These are phyloP conservation scores for Fusarium sp. DNA, from an alignment of 2,329 filamentous ascomycete species.

Conservation along the genomic window DNA sequence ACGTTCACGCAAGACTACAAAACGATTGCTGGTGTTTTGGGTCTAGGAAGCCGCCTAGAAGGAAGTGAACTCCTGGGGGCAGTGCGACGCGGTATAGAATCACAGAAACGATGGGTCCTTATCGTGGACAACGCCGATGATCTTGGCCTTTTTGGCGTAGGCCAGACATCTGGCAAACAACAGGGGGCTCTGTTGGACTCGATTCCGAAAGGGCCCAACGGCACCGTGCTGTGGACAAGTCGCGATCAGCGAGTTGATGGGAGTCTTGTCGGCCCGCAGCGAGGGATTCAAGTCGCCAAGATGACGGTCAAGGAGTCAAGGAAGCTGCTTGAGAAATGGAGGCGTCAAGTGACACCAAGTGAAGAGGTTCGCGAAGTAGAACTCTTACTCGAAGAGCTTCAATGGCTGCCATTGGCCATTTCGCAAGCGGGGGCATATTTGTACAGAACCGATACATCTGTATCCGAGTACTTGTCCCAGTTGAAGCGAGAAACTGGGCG, in stretches of 20 bases:
- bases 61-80: slow-evolving; percentile 36
- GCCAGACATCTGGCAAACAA: background rate
- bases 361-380: slow-evolving; percentile 7
- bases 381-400: slow-evolving; percentile 39
- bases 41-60: slow-evolving; percentile 29
- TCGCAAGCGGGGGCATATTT: slow-evolving; percentile 49
- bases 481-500: slow-evolving; percentile 38
- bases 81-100: slow-evolving; percentile 33
- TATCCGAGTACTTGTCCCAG: slow-evolving; percentile 41
- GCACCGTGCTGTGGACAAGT: slow-evolving; percentile 50
- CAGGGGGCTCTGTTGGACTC: slow-evolving; percentile 25
- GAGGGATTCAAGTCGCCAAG: slow-evolving; percentile 36
- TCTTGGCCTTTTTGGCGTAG: slow-evolving; percentile 43
- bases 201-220: slow-evolving; percentile 41
- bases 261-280: slow-evolving; percentile 37
- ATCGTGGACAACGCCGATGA: slow-evolving; percentile 52
- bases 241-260: slow-evolving; percentile 44
- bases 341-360: background rate
- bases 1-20: slow-evolving; percentile 49
- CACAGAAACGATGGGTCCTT: slow-evolving; percentile 43
- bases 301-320: slow-evolving; percentile 40
- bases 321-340: slow-evolving; percentile 2
- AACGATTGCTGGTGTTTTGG: slow-evolving; percentile 44
- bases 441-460: slow-evolving; percentile 38
- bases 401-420: slow-evolving; percentile 48